Conservation (phyloP, 495 filamentous ascomycete species). For the Neurospora sp. region DNA sequence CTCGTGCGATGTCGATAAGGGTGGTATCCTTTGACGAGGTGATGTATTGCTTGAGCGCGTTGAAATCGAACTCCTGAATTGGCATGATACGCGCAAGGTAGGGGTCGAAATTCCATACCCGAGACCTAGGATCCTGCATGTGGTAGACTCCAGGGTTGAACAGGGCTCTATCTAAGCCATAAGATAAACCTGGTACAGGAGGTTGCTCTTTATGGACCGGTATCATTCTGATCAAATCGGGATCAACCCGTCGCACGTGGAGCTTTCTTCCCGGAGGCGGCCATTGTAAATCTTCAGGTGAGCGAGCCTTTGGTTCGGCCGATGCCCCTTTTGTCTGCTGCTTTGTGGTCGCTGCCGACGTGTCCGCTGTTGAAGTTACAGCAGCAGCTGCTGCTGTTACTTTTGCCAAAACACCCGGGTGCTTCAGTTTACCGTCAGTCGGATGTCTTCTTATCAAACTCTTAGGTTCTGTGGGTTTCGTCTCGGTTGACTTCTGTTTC, state of each 20-base stretch:
- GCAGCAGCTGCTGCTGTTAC: neutral
- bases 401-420: neutral
- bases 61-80: constrained; percentile 82
- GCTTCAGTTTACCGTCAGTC: neutral
- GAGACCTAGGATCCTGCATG: constrained; percentile 78
- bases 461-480: neutral
- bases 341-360: constrained; percentile 1
- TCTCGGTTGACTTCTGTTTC: neutral
- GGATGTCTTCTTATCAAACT: neutral
- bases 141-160: constrained; percentile 95
- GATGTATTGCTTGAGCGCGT: constrained; percentile 70
- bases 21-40: constrained; percentile 76
- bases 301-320: neutral
- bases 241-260: constrained; percentile 15
- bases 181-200: constrained; percentile 59
- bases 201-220: constrained; percentile 43
- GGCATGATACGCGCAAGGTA: constrained; percentile 90
- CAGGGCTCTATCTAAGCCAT: constrained; percentile 78
- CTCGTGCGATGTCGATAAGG: constrained; percentile 53
- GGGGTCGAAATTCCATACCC: constrained; percentile 91
- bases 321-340: neutral
- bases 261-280: neutral
- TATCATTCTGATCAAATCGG: constrained; percentile 18
- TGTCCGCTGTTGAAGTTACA: constrained; percentile 12
- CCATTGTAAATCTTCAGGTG: constrained; percentile 3